phyloP scores from a whole-genome alignment of 345 rosid species.

The Barbarea vulgaris region DNA sequence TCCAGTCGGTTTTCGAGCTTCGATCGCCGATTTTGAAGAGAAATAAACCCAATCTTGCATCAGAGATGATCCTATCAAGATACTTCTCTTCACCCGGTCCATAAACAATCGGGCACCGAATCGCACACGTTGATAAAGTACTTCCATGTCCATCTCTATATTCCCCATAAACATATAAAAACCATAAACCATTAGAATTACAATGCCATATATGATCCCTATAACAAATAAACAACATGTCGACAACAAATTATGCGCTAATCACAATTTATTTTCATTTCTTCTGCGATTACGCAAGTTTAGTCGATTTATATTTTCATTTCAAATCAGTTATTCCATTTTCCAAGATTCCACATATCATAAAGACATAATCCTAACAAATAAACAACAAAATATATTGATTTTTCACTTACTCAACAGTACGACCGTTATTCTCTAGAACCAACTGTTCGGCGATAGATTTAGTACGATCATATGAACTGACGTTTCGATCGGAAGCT shows the following conservation, averaged over 20 bases:
- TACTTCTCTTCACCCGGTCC: conserved; percentile 35
- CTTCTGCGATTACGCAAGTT: neutral
- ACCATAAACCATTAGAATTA: neutral
- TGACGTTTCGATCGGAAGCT: conserved; percentile 57
- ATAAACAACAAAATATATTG: neutral
- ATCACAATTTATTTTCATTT: too few relatives aligned
- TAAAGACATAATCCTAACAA: neutral
- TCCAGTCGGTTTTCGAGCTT: conserved; percentile 30
- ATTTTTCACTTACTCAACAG: conserved; percentile 46
- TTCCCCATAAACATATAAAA: neutral
- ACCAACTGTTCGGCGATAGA: conserved; percentile 79
- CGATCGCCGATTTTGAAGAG: conserved; percentile 31
- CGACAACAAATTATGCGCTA: too few relatives aligned
- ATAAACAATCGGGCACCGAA: conserved; percentile 33
- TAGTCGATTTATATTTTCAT: neutral
- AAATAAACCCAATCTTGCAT: conserved; percentile 28
- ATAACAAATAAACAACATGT: too few relatives aligned
- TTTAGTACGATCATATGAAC: conserved; percentile 71
- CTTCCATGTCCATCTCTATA: conserved; percentile 19
- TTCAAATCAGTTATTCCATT: neutral
- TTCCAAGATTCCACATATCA: neutral
- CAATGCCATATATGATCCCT: neutral
- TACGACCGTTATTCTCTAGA: conserved; percentile 63
- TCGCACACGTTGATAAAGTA: conserved; percentile 19
- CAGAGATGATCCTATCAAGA: conserved; percentile 32